Conservation (phyloP, 2,329 filamentous ascomycete genomes). For the Aureobasidium sp. region DNA sequence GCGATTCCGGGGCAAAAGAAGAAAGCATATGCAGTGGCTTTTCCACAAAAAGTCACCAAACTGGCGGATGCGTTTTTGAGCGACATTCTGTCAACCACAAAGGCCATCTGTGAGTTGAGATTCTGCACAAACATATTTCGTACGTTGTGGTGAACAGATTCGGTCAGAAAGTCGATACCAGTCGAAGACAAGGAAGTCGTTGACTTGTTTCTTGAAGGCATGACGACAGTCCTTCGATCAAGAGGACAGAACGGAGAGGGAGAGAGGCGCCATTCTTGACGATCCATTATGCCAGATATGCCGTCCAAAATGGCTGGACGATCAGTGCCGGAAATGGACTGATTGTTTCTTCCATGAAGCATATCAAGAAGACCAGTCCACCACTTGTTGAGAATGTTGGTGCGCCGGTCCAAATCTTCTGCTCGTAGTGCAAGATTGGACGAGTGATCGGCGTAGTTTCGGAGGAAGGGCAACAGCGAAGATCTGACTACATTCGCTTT, state of each 20-base stretch:
- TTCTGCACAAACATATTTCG: slow-evolving; percentile 80
- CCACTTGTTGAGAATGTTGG: slow-evolving; percentile 80
- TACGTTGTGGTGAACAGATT: slow-evolving; percentile 80
- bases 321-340: slow-evolving; percentile 76
- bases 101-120: slow-evolving; percentile 70
- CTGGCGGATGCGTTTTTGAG: slow-evolving; percentile 59
- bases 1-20: slow-evolving; percentile 84
- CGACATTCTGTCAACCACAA: slow-evolving; percentile 85
- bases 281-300: slow-evolving; percentile 72
- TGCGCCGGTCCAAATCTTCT: slow-evolving; percentile 73
- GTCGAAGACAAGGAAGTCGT: slow-evolving; percentile 51
- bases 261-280: slow-evolving; percentile 74
- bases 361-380: slow-evolving; percentile 77
- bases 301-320: slow-evolving; percentile 71
- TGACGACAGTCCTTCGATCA: slow-evolving; percentile 42
- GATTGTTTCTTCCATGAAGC: slow-evolving; percentile 64
- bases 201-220: slow-evolving; percentile 41
- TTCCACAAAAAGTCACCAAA: slow-evolving; percentile 73
- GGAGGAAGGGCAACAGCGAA: slow-evolving; percentile 67
- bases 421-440: slow-evolving; percentile 58
- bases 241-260: slow-evolving; percentile 59
- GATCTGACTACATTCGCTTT: slow-evolving; percentile 68
- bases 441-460: slow-evolving; percentile 57
- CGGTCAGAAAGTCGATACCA: slow-evolving; percentile 58
- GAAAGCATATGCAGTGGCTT: slow-evolving; percentile 85